A percentile compares a stretch with the other conserved stretches of the same genome.
Evolutionary conservation across 331 rosid genomes (phyloP).

Genomic region (Prunus yedoensis): DNA sequence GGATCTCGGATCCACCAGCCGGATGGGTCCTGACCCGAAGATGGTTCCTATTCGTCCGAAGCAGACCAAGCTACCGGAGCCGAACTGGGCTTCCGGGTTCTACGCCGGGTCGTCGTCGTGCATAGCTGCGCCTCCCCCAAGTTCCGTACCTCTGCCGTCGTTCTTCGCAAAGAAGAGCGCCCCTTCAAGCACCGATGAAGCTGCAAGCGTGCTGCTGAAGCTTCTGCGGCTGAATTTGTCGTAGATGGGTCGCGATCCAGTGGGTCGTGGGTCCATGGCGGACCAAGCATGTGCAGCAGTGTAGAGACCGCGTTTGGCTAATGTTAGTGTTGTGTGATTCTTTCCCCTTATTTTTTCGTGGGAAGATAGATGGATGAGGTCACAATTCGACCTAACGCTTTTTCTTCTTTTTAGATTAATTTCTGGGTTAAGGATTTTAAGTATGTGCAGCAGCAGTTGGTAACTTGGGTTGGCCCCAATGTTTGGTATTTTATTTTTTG

Average conservation of each 20-base stretch:
- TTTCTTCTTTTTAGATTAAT: not conserved
- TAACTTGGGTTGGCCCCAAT: not conserved
- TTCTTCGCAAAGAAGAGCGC: slow-evolving; percentile 37
- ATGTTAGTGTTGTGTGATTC: slow-evolving; percentile 18
- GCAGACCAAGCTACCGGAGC: not conserved
- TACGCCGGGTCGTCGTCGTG: slow-evolving; percentile 49
- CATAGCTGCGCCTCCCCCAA: slow-evolving; percentile 50
- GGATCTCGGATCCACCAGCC: slow-evolving; percentile 10
- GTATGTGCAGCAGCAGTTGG: not conserved
- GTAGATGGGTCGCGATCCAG: not conserved
- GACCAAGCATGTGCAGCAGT: slow-evolving; percentile 2
- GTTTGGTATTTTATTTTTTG: not conserved
- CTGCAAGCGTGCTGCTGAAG: slow-evolving; percentile 31
- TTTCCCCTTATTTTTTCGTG: slow-evolving; percentile 52
- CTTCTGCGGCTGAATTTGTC: slow-evolving; percentile 33
- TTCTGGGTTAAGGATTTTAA: not conserved
- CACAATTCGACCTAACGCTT: not conserved
- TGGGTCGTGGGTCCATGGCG: not conserved
- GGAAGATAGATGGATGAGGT: slow-evolving; percentile 20
- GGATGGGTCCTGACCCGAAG: slow-evolving; percentile 17
- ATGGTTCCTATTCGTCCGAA: not conserved
- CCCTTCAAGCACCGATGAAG: slow-evolving; percentile 11
- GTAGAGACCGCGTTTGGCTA: slow-evolving; percentile 6
- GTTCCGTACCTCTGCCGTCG: slow-evolving; percentile 54
- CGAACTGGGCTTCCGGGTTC: not conserved